A percentile compares a stretch with the other conserved stretches of the same genome.
phyloP scores from a whole-genome alignment of 768 basidiomycete genomes.

The Tulasnella sp. region DNA sequence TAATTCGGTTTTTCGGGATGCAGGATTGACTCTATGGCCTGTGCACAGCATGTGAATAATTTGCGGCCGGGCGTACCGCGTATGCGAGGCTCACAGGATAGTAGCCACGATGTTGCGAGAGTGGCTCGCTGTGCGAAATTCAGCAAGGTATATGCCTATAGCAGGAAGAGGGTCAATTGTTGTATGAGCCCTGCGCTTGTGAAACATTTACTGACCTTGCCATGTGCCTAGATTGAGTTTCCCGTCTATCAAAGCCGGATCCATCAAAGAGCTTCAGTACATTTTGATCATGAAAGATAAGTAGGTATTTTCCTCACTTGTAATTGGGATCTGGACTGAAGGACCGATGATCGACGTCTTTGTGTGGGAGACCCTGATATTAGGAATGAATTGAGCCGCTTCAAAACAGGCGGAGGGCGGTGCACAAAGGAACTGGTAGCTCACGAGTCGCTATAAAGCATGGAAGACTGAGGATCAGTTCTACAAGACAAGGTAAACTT shows the following conservation, averaged over 20 bases:
- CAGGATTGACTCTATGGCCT: too few species aligned
- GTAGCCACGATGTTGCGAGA: slow-evolving; percentile 66
- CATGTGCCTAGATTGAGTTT: slow-evolving; percentile 77
- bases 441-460: slow-evolving; percentile 56
- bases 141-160: slow-evolving; percentile 73
- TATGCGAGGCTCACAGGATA: slow-evolving; percentile 44
- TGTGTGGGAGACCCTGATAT: slow-evolving; percentile 70
- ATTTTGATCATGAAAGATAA: too few species aligned
- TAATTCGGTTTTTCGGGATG: too few species aligned
- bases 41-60: too few species aligned
- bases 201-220: slow-evolving; percentile 51
- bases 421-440: slow-evolving; percentile 21
- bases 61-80: too few species aligned
- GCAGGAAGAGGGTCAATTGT: not conserved
- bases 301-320: slow-evolving; percentile 35
- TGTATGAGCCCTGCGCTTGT: not conserved
- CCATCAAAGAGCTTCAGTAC: not conserved
- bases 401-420: not conserved
- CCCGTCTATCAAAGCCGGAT: slow-evolving; percentile 11
- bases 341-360: slow-evolving; percentile 80
- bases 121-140: slow-evolving; percentile 64
- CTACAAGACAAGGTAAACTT: slow-evolving; percentile 2
- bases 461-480: not conserved
- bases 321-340: slow-evolving; percentile 75
- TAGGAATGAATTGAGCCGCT: not conserved